Percentiles rank a stretch among this genome's conserved stretches.
These are phyloP conservation scores for Caloboletus inedulis DNA, from an alignment of 1,284 basidiomycete genomes.

Conservation along the genomic window DNA sequence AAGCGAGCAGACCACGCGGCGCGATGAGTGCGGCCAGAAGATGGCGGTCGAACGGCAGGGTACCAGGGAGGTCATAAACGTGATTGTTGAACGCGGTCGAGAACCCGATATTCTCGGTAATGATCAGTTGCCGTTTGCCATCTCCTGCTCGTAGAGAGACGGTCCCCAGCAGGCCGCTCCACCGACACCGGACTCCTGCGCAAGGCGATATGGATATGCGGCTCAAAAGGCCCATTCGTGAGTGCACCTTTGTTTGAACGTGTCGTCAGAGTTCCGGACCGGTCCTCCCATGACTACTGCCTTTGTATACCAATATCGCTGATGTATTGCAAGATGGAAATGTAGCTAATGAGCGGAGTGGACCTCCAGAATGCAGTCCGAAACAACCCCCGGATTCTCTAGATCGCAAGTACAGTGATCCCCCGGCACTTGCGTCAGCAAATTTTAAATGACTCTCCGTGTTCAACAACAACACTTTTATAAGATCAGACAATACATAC, in stretches of 20 bases:
- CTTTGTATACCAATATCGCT: neutral
- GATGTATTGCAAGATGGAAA: neutral
- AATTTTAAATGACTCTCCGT: too few relatives aligned
- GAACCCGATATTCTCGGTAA: neutral
- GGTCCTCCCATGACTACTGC: neutral
- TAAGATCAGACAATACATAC: too few relatives aligned
- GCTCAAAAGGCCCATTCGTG: neutral
- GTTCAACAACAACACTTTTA: too few relatives aligned
- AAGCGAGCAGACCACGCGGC: neutral
- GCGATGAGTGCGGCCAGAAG: neutral
- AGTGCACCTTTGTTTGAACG: too few relatives aligned
- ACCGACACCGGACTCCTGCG: neutral
- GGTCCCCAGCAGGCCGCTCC: neutral
- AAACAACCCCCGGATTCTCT: neutral
- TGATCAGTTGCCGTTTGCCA: neutral
- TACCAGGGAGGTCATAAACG: too few relatives aligned
- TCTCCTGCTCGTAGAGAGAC: neutral
- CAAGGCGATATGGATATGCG: too few relatives aligned
- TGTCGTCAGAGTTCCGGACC: neutral
- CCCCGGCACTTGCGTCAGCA: too few relatives aligned
- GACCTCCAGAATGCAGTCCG: neutral
- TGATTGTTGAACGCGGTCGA: neutral
- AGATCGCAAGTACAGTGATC: too few relatives aligned
- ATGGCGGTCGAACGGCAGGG: neutral
- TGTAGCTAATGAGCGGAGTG: neutral